Percentiles rank a stretch among this genome's conserved stretches.
These are phyloP conservation scores for barrel medic (Medicago truncatula) DNA, from an alignment of 306 rosid genomes.

Conservation along the genomic window MtrunA17r5.0-ANR NC_053048.1:52709501-52710000, in stretches of 20 bases:
- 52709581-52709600: not conserved
- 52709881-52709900: conserved; percentile 1
- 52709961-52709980: conserved; percentile 94
- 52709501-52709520: not conserved
- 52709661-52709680: not conserved
- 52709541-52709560: not conserved
- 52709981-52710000: conserved; percentile 88
- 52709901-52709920: not conserved
- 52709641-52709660: not conserved
- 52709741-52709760: conserved; percentile 20
- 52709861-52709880: conserved; percentile 36
- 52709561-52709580: not conserved
- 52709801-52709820: conserved; percentile 89
- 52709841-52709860: conserved; percentile 55
- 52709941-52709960: conserved; percentile 44
- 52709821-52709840: conserved; percentile 86
- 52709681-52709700: not conserved
- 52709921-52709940: conserved; percentile 10
- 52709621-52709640: not conserved
- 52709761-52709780: conserved; percentile 56
- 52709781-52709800: conserved; percentile 95
- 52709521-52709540: not conserved
- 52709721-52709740: conserved; percentile 9
- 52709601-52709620: conserved; percentile 22
- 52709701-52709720: conserved; percentile 18